These are phyloP conservation scores for Alternaria sp. DNA, from an alignment of 2,329 filamentous ascomycete species.

Conservation along the genomic window DNA sequence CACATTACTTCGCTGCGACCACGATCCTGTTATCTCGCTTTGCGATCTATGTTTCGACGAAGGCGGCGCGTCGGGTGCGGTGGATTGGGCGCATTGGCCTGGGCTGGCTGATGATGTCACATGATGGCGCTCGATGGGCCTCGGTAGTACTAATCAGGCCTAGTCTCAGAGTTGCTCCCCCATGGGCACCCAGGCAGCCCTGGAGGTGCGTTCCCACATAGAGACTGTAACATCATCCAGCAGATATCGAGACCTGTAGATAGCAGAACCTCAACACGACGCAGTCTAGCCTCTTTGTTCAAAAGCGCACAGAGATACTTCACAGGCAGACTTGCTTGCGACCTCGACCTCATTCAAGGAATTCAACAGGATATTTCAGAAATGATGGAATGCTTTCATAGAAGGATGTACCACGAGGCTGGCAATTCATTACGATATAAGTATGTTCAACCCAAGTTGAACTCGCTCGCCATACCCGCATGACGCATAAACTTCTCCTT, in stretches of 20 bases:
- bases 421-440: neutral
- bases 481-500: conserved; percentile 55
- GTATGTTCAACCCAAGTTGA: conserved; percentile 65
- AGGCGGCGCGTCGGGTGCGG: neutral
- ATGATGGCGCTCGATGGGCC: neutral
- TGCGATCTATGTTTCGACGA: neutral
- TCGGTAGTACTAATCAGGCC: neutral
- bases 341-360: neutral
- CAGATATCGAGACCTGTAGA: neutral
- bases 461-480: conserved; percentile 66
- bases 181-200: too few species aligned
- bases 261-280: neutral
- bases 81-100: neutral
- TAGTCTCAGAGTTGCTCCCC: neutral
- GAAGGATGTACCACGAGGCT: neutral
- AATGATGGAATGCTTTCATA: neutral
- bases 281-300: neutral
- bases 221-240: neutral
- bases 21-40: neutral
- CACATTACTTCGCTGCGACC: neutral
- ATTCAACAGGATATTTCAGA: neutral
- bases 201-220: neutral
- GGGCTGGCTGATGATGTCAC: neutral
- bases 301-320: neutral
- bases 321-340: neutral